These are phyloP conservation scores for Aquilaria yunnanensis DNA, from an alignment of 345 rosid species.

Conservation along the genomic window DNA sequence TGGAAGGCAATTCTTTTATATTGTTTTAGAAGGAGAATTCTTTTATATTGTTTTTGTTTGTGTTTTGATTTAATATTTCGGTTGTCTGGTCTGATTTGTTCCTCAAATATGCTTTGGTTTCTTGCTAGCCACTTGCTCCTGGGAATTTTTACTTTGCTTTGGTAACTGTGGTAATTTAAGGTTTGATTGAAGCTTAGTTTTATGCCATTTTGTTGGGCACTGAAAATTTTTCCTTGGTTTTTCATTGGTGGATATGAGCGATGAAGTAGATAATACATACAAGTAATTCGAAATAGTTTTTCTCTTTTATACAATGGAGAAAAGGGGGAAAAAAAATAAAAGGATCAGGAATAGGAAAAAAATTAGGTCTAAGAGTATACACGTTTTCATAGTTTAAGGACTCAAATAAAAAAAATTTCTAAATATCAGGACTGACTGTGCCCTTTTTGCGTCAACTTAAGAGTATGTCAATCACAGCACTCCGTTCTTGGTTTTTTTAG, in stretches of 20 bases:
- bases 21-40: too few species aligned
- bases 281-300: too few species aligned
- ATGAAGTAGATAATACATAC: not conserved
- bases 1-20: too few species aligned
- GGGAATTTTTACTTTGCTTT: not conserved
- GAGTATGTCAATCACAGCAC: too few species aligned
- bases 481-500: too few species aligned
- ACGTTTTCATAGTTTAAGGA: too few species aligned
- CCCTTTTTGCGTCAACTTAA: too few species aligned
- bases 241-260: conserved; percentile 6
- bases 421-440: too few species aligned
- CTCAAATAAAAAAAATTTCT: too few species aligned
- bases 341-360: too few species aligned
- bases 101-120: not conserved
- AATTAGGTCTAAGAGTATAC: too few species aligned
- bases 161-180: not conserved
- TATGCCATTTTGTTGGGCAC: not conserved
- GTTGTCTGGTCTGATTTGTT: conserved; percentile 8
- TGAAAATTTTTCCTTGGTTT: not conserved
- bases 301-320: not conserved
- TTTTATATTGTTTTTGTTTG: not conserved
- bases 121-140: not conserved
- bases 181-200: not conserved
- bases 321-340: too few species aligned
- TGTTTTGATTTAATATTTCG: conserved; percentile 4